Evolutionary conservation across 2,329 filamentous ascomycete genomes (phyloP).

Genomic region (Penicillium janthinellum): DNA sequence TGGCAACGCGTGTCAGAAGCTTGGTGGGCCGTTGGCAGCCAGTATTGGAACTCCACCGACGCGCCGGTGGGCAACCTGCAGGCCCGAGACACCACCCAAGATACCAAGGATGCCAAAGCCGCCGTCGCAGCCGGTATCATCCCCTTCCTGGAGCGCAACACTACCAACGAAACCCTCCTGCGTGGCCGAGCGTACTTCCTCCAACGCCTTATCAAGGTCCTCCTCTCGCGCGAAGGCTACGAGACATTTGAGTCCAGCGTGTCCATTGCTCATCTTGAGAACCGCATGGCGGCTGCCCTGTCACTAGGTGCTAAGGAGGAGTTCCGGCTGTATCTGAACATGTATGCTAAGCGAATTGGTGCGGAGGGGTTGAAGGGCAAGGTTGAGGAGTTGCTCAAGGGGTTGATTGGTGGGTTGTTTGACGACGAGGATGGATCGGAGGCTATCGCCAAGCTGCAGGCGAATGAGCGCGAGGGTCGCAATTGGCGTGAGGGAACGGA

Average conservation of each 20-base stretch:
- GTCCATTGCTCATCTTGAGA: conserved; percentile 92
- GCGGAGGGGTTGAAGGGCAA: conserved; percentile 85
- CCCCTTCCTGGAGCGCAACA: conserved; percentile 89
- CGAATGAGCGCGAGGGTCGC: conserved; percentile 45
- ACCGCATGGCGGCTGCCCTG: conserved; percentile 85
- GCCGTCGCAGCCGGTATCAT: conserved; percentile 87
- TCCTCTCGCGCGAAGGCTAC: conserved; percentile 86
- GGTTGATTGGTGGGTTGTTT: conserved; percentile 71
- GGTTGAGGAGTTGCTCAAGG: conserved; percentile 87
- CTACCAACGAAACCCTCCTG: conserved; percentile 86
- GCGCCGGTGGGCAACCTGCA: conserved; percentile 81
- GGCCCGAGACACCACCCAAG: conserved; percentile 66
- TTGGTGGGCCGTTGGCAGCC: conserved; percentile 97
- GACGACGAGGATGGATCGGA: conserved; percentile 58
- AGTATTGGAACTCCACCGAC: conserved; percentile 99
- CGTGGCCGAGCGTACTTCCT: conserved; percentile 90
- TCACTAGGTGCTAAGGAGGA: conserved; percentile 85
- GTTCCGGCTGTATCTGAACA: conserved; percentile 91
- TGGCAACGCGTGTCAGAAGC: conserved; percentile 97
- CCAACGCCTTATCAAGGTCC: conserved; percentile 84
- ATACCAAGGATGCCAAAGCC: conserved; percentile 50
- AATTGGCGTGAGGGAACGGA: conserved; percentile 57
- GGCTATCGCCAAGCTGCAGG: conserved; percentile 27
- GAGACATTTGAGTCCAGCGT: conserved; percentile 89
- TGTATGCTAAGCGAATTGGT: conserved; percentile 95